Evolutionary conservation across 768 basidiomycete species (phyloP), one percentile per base, ranked within the genome.

Genomic region (Paxillus rubicundulus): DNA sequence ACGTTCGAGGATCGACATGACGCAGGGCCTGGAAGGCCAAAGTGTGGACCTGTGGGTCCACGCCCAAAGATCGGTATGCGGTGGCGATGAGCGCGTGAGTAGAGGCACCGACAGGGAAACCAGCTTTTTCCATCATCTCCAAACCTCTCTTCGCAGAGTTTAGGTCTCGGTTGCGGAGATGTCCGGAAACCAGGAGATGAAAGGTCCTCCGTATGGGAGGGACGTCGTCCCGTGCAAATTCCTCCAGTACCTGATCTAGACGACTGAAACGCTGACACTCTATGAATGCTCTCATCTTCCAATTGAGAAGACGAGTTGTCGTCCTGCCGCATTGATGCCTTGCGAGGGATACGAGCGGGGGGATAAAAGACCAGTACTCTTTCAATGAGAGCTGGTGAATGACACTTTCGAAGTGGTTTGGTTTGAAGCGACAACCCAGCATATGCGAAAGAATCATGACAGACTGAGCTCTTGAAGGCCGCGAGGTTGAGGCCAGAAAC

Each of bases 101-200:
- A 8, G 76, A 72, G 5, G 76, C 66, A 57, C 86, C 78, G 56
- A 79, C 66, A 12, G 74, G 73, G 59, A 80, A 74, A 1, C 84
- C 84, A 7, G 80, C 74, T 21, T 72, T 61, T 56, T 73, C 68
- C 89, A 92, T 92, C 18, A 56, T 54, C 10, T 67, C 69, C n/a
- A 91, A 68, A 57, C 68, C 75, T 27, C 68, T 64, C 66, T 77
- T 80, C 44, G 86, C 86, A 37, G 75, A 74, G 50, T 65, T 59
- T 41, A 91, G 65, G 63, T 89, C 77, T 66, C 77, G 73, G 64
- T 91, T 90, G 61, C 80, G 84, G 50, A 92, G 72, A 64, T 85
- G 78, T 28, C 82, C 86, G 10, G 81, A 76, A 12, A 91, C 69
- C 36, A 90, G 74, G 14, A 86, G 73, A 59, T 89, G 86, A 63